phyloP scores from a whole-genome alignment of 139 green algal genomes.

The Chlamydomonas sphaeroides region DNA sequence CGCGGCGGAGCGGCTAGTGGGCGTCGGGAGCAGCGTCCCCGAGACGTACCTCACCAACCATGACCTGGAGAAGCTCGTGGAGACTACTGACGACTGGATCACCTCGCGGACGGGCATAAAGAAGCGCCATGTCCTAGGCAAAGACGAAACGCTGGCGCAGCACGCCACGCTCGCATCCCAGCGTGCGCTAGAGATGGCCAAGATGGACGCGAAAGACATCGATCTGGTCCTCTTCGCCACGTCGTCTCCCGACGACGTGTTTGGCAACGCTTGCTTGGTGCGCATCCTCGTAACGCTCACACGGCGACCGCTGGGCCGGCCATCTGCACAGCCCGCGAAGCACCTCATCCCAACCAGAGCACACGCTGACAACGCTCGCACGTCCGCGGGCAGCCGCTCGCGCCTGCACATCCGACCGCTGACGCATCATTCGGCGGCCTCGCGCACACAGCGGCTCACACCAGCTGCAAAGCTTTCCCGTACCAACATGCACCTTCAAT shows the following conservation, averaged over 20 bases:
- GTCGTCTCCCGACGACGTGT: conserved; percentile 94
- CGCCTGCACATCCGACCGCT: too few species aligned
- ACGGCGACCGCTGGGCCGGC: too few species aligned
- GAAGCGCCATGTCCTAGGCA: conserved; percentile 80
- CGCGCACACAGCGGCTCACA: too few species aligned
- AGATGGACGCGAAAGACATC: conserved; percentile 81
- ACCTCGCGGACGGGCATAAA: conserved; percentile 88
- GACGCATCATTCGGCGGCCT: too few species aligned
- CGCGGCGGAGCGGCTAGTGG: conserved; percentile 60
- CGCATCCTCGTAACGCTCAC: conserved; percentile 24
- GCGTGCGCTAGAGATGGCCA: conserved; percentile 90
- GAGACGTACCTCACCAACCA: conserved; percentile 86
- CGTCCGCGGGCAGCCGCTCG: too few species aligned
- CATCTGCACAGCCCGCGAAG: too few species aligned
- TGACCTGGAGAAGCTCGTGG: conserved; percentile 91
- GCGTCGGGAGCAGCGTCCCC: conserved; percentile 87
- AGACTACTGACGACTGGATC: conserved; percentile 99
- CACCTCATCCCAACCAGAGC: too few species aligned
- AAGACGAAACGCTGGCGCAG: conserved; percentile 74
- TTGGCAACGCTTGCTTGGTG: conserved; percentile 90
- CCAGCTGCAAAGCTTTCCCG: too few species aligned
- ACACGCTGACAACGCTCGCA: too few species aligned
- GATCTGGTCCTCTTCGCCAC: conserved; percentile 96
- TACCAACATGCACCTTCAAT: too few species aligned
- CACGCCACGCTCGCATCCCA: conserved; percentile 76